A percentile compares a stretch with the other conserved stretches of the same genome.
These are phyloP conservation scores for Leucosporidium creatinivorum DNA, from an alignment of 768 basidiomycete species.

Conservation along the genomic window DNA sequence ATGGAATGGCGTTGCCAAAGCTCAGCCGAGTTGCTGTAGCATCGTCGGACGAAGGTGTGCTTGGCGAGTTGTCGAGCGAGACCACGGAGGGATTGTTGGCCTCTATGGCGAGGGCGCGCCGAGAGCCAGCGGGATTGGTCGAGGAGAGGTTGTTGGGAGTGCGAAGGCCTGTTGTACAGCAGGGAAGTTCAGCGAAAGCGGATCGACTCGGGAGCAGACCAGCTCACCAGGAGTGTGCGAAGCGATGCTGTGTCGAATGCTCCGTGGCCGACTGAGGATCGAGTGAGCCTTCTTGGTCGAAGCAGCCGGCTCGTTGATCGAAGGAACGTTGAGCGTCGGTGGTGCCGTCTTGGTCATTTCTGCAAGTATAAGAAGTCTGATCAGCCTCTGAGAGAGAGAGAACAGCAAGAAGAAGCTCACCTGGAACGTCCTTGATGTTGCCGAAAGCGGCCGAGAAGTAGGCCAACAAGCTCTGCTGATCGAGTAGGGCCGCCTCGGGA, in stretches of 20 bases:
- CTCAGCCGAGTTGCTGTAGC: no score
- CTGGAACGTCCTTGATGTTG: neutral
- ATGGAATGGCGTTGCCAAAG: neutral
- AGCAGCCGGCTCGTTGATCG: neutral
- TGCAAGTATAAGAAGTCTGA: no score
- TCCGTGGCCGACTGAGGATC: neutral
- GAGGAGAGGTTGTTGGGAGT: neutral
- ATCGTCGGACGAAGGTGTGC: neutral
- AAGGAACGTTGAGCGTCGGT: no score
- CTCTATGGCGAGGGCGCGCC: neutral
- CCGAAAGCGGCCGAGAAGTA: slow-evolving; percentile 48
- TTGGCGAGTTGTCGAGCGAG: neutral
- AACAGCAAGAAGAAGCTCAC: neutral
- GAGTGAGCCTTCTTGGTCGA: neutral
- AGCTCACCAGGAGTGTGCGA: neutral
- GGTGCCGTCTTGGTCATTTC: no score
- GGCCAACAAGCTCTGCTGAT: slow-evolving; percentile 74
- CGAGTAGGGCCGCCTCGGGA: slow-evolving; percentile 67
- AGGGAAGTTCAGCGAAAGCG: no score
- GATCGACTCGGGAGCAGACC: neutral
- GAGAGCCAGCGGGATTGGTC: neutral
- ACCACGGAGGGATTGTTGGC: neutral
- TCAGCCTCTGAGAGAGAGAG: neutral
- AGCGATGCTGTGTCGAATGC: neutral
- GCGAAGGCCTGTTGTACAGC: no score